Evolutionary conservation across 2,329 filamentous ascomycete genomes (phyloP), one percentile per base, ranked within the genome.

Genomic region (Hypoxylon sp.): DNA sequence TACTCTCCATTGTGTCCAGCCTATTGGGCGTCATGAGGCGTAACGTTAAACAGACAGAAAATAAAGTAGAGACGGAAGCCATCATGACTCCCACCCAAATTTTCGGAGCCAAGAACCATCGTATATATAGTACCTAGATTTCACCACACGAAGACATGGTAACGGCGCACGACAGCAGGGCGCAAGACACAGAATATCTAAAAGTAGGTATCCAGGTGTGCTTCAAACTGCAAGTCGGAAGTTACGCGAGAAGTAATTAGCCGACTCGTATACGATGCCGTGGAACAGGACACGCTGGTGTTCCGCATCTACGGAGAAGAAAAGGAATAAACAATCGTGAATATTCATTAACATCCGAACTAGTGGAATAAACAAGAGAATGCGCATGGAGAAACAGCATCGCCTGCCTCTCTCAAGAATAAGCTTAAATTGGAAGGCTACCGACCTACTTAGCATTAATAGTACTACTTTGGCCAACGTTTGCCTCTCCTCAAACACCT

Each of bases 401-500:
- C 19, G 10, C n/a, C 10, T 21, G 10, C 7, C 19, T 19, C 17
- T 2, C n/a, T 21, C 11, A 21, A 17, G n/a, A 43, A 9, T 10
- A 17, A 9, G 2, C 4, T 21, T 41, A 2, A 7, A 19, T 41
- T 19, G 38, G 17, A 41, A 41, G 14, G 38, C 38, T 36, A 36
- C 13, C 13, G n/a, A 36, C 34, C 3, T 14, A 19, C 10, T 19
- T 10, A 21, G 28, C 6, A 21, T 43, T 43, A 11, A 21, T 43
- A 43, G 7, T n/a, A 41, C 2, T n/a, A 53, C n/a, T 23, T 25
- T 9, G 2, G 11, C 50, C 50, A 17, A 43, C 5, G 2, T 13
- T 11, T 23, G 9, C 13, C n/a, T 52, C 36, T 14, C 19, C 36
- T 70, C 46, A 72, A 21, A 21, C 58, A 19, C 69, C 71, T 38